Conservation (phyloP, 2,329 filamentous ascomycete species). For the Colletotrichum siamense region DNA sequence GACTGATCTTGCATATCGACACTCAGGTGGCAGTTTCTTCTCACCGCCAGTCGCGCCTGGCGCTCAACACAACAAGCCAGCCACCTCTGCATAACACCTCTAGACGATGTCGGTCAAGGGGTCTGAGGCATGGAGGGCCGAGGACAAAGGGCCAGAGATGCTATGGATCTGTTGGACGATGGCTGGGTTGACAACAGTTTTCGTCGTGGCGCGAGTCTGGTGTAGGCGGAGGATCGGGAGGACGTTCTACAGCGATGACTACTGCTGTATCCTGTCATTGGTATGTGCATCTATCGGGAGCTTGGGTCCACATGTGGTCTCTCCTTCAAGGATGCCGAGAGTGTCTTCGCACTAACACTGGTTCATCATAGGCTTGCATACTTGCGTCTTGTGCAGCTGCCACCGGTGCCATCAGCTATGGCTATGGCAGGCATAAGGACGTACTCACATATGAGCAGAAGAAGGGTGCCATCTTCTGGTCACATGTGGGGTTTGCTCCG, state of each 20-base stretch:
- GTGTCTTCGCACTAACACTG: not conserved
- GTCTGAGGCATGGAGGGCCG: not conserved
- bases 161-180: not conserved
- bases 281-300: not conserved
- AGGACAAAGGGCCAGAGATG: not conserved
- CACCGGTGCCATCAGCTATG: conserved; percentile 36
- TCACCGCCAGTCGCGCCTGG: not conserved
- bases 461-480: conserved; percentile 36
- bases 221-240: not conserved
- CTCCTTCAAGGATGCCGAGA: not conserved
- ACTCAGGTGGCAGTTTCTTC: not conserved
- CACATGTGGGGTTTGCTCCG: conserved; percentile 39
- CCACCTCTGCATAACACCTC: not conserved
- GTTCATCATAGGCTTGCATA: not conserved
- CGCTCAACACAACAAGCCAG: not conserved
- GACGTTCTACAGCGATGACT: not conserved
- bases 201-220: not conserved
- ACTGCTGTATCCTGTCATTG: not conserved
- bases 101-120: not conserved
- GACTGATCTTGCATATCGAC: not conserved
- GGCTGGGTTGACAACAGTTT: not conserved
- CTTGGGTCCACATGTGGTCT: not conserved
- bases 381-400: conserved; percentile 35
- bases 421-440: conserved; percentile 43
- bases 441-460: conserved; percentile 33